Base-by-base conservation (phyloP, 371 early-diverging fungal species). In the Lichtheimia hyalospora region DNA sequence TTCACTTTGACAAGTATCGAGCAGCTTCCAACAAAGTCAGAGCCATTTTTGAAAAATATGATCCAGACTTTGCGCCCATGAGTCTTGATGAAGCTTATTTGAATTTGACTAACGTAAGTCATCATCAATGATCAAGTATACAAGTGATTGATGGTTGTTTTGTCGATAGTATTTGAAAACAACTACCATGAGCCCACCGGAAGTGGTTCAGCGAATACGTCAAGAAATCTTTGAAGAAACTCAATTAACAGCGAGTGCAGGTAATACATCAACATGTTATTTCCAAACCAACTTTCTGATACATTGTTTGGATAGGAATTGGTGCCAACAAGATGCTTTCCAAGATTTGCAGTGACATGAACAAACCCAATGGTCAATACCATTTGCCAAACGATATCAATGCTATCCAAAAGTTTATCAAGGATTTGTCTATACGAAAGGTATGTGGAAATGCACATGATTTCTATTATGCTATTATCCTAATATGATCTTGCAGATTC, bases 301-400 rank as follows among this genome's bases (percentile, higher is more conserved):
- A 34, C 34, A 34, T 34, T 34, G 10, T 8, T 4, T 34, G 6
- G 34, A 34, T 34, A 73, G 73, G 88, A 14, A 83, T 89, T 52
- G 89, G 77, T 28, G 72, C 83, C n/a, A 87, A 86, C 61, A 75
- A 68, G 69, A 70, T 78, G 66, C 67, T 88, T 6, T 76, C 85
- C 6, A 85, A 87, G 62, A 58, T 82, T 7, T 84, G 86, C 44
- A 80, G 84, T 41, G 86, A 88, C 53, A 60, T 83, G 0, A 82
- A 88, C 43, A 89, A 89, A 53, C 90, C 90, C 3, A 88, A 89
- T 65, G 90, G 90, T 1, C 89, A 80, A 57, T 73, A 68, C 42
- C 61, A 68, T 49, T 24, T 80, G 16, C 67, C 75, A 5, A 80
- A 71, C 8, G 62, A 72, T 14, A 53, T 62, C 48, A 57, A 65